Conservation (phyloP, 2,329 filamentous ascomycete genomes). For the Parasarocladium wereldwijsianum region DNA sequence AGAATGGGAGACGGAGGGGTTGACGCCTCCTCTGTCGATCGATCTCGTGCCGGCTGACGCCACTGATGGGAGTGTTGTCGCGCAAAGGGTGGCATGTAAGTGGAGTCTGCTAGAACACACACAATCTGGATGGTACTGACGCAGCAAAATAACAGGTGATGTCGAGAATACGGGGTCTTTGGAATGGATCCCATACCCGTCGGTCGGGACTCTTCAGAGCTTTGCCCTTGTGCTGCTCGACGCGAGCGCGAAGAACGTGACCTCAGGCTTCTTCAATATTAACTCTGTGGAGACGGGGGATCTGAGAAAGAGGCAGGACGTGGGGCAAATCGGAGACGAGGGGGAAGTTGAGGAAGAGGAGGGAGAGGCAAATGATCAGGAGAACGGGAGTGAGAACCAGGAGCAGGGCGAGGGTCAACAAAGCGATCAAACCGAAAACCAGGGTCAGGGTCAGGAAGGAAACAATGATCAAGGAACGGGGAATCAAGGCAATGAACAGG, state of each 20-base stretch:
- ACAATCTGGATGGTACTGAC: not conserved
- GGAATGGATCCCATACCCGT: constrained; percentile 9
- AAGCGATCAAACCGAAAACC: not conserved
- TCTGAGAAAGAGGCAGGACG: not conserved
- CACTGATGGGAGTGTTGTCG: constrained; percentile 8
- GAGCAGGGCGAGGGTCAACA: constrained; percentile 3
- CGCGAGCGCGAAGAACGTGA: constrained; percentile 3
- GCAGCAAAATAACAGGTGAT: constrained; percentile 6
- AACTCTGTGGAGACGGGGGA: not conserved
- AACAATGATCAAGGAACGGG: constrained; percentile 1
- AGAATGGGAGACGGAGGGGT: constrained; percentile 9
- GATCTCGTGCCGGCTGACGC: constrained; percentile 9
- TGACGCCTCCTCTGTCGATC: constrained; percentile 10
- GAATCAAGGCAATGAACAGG: constrained; percentile 3
- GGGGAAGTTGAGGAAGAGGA: not conserved
- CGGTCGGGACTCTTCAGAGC: constrained; percentile 9
- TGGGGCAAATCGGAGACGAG: not conserved
- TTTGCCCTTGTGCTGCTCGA: constrained; percentile 12
- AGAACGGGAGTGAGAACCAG: constrained; percentile 1
- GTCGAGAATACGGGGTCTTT: constrained; percentile 10
- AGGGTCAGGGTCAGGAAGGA: not conserved
- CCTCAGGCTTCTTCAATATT: constrained; percentile 4
- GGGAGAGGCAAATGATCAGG: not conserved
- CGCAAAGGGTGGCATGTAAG: constrained; percentile 10
- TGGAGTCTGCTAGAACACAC: not conserved